These are phyloP conservation scores for Vicia villosa DNA, from an alignment of 306 rosid species.

Conservation along the genomic window DNA sequence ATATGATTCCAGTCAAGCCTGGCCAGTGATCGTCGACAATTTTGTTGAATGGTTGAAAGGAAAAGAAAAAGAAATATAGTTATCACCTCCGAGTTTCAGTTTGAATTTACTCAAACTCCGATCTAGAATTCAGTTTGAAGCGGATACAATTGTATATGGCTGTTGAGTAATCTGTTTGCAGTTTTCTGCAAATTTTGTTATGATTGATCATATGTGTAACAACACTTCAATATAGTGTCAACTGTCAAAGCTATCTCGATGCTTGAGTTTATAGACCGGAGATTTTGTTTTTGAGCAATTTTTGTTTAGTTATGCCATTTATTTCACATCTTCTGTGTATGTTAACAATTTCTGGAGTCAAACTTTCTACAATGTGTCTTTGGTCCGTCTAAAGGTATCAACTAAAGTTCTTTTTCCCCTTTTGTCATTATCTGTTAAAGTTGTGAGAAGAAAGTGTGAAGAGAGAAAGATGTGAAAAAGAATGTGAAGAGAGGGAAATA, in stretches of 20 bases:
- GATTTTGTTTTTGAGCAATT: conserved; percentile 34
- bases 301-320: conserved; percentile 28
- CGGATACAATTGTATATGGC: conserved; percentile 46
- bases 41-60: conserved; percentile 77
- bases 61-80: conserved; percentile 31
- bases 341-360: background rate
- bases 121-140: conserved; percentile 39
- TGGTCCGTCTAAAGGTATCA: background rate
- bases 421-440: no score
- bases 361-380: conserved; percentile 18
- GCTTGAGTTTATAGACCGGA: conserved; percentile 22
- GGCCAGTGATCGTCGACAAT: conserved; percentile 70
- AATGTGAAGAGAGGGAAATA: no score
- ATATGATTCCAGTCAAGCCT: conserved; percentile 63
- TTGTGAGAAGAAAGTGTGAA: no score
- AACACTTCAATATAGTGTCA: conserved; percentile 33
- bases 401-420: no score
- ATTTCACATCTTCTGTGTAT: background rate
- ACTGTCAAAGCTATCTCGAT: conserved; percentile 36
- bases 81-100: conserved; percentile 18
- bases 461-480: no score
- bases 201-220: conserved; percentile 38
- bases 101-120: conserved; percentile 33
- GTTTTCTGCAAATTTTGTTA: conserved; percentile 34
- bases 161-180: conserved; percentile 41